Conservation (phyloP, 108 stramenopile genomes). For the Fistulifera solaris region DNA sequence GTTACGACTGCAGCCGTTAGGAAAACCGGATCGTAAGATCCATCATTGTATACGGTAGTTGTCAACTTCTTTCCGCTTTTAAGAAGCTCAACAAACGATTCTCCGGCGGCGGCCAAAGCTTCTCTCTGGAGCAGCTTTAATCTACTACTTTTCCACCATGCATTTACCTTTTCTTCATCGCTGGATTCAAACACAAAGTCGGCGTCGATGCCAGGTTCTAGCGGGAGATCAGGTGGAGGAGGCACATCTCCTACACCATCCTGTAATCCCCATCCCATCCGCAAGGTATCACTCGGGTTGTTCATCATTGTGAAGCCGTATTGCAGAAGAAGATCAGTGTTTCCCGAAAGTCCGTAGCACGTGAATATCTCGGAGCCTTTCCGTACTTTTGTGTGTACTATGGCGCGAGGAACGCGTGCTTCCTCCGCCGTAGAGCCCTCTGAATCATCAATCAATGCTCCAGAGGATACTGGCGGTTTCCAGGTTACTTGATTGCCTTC, state of each 20-base stretch:
- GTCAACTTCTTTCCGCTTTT: constrained; percentile 66
- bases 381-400: constrained; percentile 45
- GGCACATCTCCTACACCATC: constrained; percentile 65
- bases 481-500: constrained; percentile 56
- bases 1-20: constrained; percentile 62
- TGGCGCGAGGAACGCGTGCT: constrained; percentile 6
- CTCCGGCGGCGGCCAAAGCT: constrained; percentile 34
- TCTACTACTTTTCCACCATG: constrained; percentile 81
- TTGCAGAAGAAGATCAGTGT: constrained; percentile 57
- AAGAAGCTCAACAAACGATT: constrained; percentile 37
- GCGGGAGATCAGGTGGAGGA: constrained; percentile 31
- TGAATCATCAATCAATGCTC: constrained; percentile 3
- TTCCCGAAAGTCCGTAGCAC: constrained; percentile 47
- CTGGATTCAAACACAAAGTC: constrained; percentile 56
- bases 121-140: constrained; percentile 50
- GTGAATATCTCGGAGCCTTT: constrained; percentile 73
- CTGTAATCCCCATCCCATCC: constrained; percentile 66
- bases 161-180: constrained; percentile 42
- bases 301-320: constrained; percentile 75
- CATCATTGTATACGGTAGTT: constrained; percentile 46
- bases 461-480: constrained; percentile 21
- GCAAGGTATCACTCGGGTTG: constrained; percentile 54
- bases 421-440: background rate
- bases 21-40: constrained; percentile 53
- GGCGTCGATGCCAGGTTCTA: constrained; percentile 16